Evolutionary conservation across 2,329 filamentous ascomycete genomes (phyloP).

Genomic region (Colletotrichum melonis): DNA sequence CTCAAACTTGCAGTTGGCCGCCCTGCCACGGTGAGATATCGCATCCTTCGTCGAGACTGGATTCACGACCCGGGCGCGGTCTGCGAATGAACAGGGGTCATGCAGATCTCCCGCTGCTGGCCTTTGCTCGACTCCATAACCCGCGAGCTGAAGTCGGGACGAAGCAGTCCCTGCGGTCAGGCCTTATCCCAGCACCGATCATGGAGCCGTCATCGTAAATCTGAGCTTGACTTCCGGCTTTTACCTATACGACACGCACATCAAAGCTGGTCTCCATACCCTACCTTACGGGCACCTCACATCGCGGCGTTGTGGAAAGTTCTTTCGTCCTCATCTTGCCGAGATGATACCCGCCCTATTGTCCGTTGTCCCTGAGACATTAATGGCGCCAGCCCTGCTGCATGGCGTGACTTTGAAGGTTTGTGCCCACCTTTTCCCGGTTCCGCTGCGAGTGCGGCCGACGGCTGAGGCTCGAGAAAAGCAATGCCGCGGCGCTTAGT

Average conservation of each 20-base stretch:
- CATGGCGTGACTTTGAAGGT: conserved; percentile 5
- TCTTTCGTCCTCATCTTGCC: not conserved
- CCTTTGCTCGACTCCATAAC: not conserved
- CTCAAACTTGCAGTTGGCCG: not conserved
- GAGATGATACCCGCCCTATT: not conserved
- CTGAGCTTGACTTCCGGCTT: not conserved
- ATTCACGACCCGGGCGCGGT: not conserved
- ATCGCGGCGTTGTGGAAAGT: not conserved
- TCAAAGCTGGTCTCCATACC: not conserved
- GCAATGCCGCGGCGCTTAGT: conserved; percentile 12
- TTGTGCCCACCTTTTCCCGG: not conserved
- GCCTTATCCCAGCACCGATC: not conserved
- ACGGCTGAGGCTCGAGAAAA: conserved; percentile 18
- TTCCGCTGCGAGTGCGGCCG: conserved; percentile 2
- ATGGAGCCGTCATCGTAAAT: not conserved
- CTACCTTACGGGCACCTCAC: too few relatives aligned
- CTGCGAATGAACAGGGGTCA: not conserved
- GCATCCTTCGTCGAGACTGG: not conserved
- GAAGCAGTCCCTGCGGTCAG: not conserved
- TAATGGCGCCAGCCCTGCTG: not conserved
- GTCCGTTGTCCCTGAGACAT: not conserved
- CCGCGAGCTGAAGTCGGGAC: not conserved
- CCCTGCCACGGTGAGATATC: not conserved
- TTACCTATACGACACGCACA: not conserved
- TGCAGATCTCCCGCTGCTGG: conserved; percentile 37